A percentile compares a stretch with the other conserved stretches of the same genome.
Conservation (phyloP, 257 asterid species). For the Anisodus tanguticus region DNA sequence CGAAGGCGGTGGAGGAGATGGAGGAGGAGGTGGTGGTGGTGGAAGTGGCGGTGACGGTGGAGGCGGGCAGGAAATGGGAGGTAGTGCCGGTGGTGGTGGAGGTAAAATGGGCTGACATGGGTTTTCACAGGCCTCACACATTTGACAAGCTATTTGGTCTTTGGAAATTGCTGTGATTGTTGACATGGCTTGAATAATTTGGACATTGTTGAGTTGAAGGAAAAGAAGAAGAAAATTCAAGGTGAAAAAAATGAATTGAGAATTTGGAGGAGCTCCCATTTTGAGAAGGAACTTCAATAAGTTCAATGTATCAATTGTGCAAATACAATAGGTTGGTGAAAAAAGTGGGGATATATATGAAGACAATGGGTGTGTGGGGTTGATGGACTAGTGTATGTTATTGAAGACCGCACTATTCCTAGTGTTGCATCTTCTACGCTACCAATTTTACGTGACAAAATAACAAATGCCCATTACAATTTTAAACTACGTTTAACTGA, state of each 20-base stretch:
- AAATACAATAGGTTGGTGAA: not conserved
- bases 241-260: constrained; percentile 21
- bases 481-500: not conserved
- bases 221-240: constrained; percentile 36
- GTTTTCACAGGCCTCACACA: constrained; percentile 69
- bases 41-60: not conserved
- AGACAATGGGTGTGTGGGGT: constrained; percentile 1
- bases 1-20: constrained; percentile 36
- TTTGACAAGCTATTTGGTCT: constrained; percentile 64
- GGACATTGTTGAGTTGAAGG: constrained; percentile 12
- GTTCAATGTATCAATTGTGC: not conserved
- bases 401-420: constrained; percentile 15
- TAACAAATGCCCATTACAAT: not conserved
- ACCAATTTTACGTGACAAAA: constrained; percentile 2
- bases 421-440: constrained; percentile 15
- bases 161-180: constrained; percentile 52
- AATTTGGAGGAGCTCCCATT: constrained; percentile 43
- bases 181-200: constrained; percentile 43
- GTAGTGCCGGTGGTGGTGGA: constrained; percentile 56
- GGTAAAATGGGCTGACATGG: constrained; percentile 71
- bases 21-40: constrained; percentile 19
- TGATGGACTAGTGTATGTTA: not conserved
- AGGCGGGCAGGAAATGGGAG: constrained; percentile 5
- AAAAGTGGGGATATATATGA: not conserved
- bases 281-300: constrained; percentile 1